Percentiles rank a stretch among this genome's conserved stretches.
Conservation (phyloP, 306 rosid genomes). For the Alnus glutinosa region DNA sequence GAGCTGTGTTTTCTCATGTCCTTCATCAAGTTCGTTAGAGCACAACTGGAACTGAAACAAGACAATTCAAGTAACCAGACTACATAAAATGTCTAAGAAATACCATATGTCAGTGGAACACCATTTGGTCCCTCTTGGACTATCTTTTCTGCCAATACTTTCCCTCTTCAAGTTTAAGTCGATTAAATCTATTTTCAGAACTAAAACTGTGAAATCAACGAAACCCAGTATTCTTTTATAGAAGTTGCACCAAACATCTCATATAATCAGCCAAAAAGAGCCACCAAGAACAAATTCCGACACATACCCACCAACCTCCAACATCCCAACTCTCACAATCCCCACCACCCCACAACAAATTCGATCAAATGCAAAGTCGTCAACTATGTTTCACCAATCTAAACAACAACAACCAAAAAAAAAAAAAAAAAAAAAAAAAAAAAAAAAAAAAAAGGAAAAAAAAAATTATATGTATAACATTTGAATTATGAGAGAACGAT, state of each 20-base stretch:
- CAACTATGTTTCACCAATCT: conserved; percentile 1
- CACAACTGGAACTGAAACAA: background rate
- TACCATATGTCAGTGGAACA: background rate
- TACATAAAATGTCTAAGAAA: background rate
- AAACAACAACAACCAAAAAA: background rate
- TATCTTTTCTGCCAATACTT: background rate
- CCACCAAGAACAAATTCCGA: background rate
- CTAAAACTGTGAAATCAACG: background rate
- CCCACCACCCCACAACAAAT: conserved; percentile 11
- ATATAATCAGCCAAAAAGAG: background rate
- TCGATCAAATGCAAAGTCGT: conserved; percentile 5
- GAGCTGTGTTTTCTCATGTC: background rate
- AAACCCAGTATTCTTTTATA: background rate
- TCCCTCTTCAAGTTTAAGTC: background rate
- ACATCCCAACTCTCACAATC: conserved; percentile 1
- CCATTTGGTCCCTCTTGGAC: background rate
- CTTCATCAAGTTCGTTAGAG: background rate
- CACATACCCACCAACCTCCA: conserved; percentile 7
- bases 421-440: background rate
- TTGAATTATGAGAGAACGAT: background rate
- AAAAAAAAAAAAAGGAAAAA: background rate
- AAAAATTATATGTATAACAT: background rate
- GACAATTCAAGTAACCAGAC: background rate
- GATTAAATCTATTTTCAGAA: background rate
- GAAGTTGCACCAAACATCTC: background rate